phyloP scores from a whole-genome alignment of 2,329 filamentous ascomycete genomes.

The Alternaria brassicae region DNA sequence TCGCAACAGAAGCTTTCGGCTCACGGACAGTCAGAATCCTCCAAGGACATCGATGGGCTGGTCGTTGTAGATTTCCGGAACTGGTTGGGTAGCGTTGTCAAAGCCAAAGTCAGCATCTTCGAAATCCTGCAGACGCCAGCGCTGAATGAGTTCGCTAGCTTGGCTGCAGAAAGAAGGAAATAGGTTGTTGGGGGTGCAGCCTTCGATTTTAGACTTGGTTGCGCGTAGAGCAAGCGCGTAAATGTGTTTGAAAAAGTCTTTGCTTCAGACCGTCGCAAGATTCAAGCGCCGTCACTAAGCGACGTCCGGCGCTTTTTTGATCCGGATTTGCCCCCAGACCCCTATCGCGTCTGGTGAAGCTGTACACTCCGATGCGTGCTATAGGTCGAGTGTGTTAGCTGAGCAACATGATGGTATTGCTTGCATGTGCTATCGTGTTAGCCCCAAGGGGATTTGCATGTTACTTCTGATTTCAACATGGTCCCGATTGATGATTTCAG shows the following conservation, averaged over 20 bases:
- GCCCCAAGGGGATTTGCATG: not conserved
- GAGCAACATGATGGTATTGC: not conserved
- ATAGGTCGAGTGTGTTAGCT: not conserved
- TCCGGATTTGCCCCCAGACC: not conserved
- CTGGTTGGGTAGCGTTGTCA: slow-evolving; percentile 2
- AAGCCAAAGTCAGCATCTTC: slow-evolving; percentile 4
- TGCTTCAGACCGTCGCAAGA: too few relatives aligned
- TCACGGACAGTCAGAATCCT: not conserved
- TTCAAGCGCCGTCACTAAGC: not conserved
- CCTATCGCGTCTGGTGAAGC: not conserved
- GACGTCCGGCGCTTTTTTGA: not conserved
- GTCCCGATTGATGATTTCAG: not conserved
- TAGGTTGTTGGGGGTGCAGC: not conserved
- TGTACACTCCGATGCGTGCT: not conserved
- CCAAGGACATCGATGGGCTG: not conserved
- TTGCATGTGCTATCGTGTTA: not conserved
- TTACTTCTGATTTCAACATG: not conserved
- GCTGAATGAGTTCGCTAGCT: not conserved
- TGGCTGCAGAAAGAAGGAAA: not conserved
- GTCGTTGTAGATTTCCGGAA: slow-evolving; percentile 8
- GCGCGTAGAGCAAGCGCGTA: not conserved
- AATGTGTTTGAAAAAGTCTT: too few relatives aligned
- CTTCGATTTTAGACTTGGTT: not conserved
- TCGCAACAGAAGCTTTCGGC: not conserved
- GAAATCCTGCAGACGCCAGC: slow-evolving; percentile 4